These are phyloP conservation scores for Aspergillus sp. DNA, from an alignment of 2,329 filamentous ascomycete species.

Conservation along the genomic window DNA sequence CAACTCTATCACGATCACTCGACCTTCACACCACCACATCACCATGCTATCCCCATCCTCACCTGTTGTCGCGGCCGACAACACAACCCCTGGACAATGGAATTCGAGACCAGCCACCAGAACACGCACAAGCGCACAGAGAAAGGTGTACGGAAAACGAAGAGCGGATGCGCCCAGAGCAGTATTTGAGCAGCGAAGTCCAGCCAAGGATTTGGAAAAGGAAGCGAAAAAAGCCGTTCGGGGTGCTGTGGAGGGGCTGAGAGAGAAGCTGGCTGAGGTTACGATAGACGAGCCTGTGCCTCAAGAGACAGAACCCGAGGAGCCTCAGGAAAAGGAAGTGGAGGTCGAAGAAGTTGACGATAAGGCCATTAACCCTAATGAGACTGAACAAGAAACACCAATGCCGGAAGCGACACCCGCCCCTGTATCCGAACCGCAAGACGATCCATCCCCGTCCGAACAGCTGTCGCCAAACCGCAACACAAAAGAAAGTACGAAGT, in stretches of 20 bases:
- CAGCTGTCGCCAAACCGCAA: conserved; percentile 1
- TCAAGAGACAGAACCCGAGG: neutral
- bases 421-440: neutral
- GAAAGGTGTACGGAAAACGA: conserved; percentile 41
- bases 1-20: neutral
- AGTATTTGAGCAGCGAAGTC: conserved; percentile 38
- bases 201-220: conserved; percentile 17
- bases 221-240: conserved; percentile 5
- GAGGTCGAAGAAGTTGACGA: conserved; percentile 2
- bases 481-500: conserved; percentile 11
- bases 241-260: conserved; percentile 26
- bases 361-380: neutral
- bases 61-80: conserved; percentile 15
- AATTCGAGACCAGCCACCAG: conserved; percentile 27
- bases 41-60: conserved; percentile 20
- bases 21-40: neutral
- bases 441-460: conserved; percentile 2
- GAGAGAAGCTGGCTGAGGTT: conserved; percentile 32
- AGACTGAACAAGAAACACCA: neutral
- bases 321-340: neutral
- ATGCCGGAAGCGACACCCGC: conserved; percentile 1
- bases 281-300: conserved; percentile 23
- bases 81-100: conserved; percentile 24
- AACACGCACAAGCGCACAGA: conserved; percentile 27
- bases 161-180: conserved; percentile 38